Conservation (phyloP, 257 asterid species). For the Salvia miltiorrhiza region DNA sequence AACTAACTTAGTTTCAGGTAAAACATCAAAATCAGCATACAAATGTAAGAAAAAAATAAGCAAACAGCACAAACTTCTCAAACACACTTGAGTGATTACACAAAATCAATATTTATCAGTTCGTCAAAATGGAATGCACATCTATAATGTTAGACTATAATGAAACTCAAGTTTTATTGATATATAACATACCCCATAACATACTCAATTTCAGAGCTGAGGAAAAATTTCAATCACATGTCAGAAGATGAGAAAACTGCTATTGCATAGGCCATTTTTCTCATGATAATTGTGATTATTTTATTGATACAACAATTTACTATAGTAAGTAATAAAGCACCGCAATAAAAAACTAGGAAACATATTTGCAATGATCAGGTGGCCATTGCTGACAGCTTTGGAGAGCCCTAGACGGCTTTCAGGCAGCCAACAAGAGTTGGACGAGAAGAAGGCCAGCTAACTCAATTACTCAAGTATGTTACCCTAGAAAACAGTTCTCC, state of each 20-base stretch:
- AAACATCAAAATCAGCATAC: not conserved
- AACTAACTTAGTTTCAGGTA: not conserved
- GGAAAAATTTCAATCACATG: not conserved
- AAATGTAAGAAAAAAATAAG: not conserved
- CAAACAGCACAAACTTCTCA: not conserved
- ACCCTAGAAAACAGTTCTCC: not conserved
- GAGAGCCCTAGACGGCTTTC: not conserved
- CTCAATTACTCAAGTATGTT: not conserved
- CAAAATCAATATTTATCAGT: not conserved
- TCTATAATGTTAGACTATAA: not conserved
- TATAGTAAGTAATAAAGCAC: not conserved
- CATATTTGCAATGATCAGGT: not conserved
- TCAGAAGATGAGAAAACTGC: not conserved
- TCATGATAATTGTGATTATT: not conserved
- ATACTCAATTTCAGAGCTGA: not conserved
- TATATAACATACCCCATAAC: not conserved
- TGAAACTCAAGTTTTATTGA: not conserved
- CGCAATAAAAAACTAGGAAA: not conserved
- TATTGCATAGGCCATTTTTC: not conserved
- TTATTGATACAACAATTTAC: not conserved
- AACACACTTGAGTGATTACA: not conserved
- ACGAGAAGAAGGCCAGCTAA: conserved; percentile 1
- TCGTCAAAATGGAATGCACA: not conserved
- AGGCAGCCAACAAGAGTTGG: not conserved
- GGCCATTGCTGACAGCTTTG: not conserved